A percentile compares a stretch with the other conserved stretches of the same genome.
Conservation (phyloP, 208 protist species). For the Trichomonas gallinae region DNA sequence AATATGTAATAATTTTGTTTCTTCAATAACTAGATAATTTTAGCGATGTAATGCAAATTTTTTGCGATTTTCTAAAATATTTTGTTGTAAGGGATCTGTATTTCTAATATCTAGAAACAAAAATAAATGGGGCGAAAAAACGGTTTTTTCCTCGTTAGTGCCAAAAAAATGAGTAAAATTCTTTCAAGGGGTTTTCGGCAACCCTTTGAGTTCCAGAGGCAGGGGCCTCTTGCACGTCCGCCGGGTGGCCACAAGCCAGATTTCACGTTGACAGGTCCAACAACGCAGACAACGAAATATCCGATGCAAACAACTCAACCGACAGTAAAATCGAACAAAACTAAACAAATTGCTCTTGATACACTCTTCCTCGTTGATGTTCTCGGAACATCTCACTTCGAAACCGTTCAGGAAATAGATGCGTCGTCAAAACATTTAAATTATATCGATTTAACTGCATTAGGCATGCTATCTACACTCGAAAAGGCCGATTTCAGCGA, state of each 20-base stretch:
- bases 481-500: neutral
- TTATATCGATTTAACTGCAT: neutral
- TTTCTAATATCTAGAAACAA: no score
- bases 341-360: neutral
- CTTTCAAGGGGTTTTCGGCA: neutral
- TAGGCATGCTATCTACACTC: neutral
- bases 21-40: no score
- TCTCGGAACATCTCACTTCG: neutral
- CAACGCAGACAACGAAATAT: neutral
- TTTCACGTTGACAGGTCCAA: neutral
- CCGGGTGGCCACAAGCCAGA: neutral
- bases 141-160: neutral
- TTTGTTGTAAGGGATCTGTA: no score
- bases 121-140: neutral
- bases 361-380: neutral
- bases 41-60: no score
- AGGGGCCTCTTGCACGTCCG: neutral
- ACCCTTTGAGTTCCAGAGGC: neutral
- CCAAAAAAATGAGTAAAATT: neutral
- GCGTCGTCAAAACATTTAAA: neutral
- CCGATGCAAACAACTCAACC: neutral
- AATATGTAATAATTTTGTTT: no score
- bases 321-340: neutral
- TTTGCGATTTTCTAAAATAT: no score
- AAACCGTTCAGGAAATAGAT: neutral